Conservation (phyloP, 2,329 filamentous ascomycete species). For the Sporothrix euskadiensis region DNA sequence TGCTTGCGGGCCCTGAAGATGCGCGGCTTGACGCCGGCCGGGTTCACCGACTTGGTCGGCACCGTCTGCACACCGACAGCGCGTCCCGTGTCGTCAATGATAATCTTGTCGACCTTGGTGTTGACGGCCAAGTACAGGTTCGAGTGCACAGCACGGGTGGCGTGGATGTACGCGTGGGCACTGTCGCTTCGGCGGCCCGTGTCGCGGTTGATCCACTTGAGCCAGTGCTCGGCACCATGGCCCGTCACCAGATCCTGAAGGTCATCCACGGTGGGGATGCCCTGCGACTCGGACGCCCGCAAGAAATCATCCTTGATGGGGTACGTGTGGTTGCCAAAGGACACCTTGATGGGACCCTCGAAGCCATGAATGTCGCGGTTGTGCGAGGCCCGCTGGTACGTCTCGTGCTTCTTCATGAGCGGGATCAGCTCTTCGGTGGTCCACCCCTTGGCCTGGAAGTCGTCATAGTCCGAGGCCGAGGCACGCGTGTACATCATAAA, state of each 20-base stretch:
- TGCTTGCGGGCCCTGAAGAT: conserved; percentile 70
- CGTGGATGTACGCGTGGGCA: conserved; percentile 76
- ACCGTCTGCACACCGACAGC: conserved; percentile 73
- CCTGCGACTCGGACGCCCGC: conserved; percentile 69
- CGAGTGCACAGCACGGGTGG: conserved; percentile 66
- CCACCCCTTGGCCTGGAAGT: conserved; percentile 80
- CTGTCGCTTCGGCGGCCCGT: conserved; percentile 73
- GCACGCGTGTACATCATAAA: conserved; percentile 79
- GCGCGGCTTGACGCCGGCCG: conserved; percentile 51
- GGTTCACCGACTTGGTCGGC: conserved; percentile 56
- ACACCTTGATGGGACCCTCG: conserved; percentile 79
- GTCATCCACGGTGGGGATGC: conserved; percentile 74
- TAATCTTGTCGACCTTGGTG: conserved; percentile 75
- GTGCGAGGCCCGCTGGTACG: conserved; percentile 66
- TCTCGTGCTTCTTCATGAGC: conserved; percentile 79
- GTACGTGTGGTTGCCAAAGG: conserved; percentile 78
- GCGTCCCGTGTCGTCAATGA: conserved; percentile 66
- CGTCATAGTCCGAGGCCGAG: conserved; percentile 72
- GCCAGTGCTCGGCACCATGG: conserved; percentile 76
- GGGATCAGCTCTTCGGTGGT: conserved; percentile 72
- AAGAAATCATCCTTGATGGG: conserved; percentile 82
- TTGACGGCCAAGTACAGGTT: conserved; percentile 74
- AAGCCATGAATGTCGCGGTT: conserved; percentile 72
- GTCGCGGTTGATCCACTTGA: conserved; percentile 65
- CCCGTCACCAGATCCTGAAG: conserved; percentile 69